Evolutionary conservation across 2,329 filamentous ascomycete genomes (phyloP), one percentile per base, ranked within the genome.

Genomic region (Neurospora sp.): DNA sequence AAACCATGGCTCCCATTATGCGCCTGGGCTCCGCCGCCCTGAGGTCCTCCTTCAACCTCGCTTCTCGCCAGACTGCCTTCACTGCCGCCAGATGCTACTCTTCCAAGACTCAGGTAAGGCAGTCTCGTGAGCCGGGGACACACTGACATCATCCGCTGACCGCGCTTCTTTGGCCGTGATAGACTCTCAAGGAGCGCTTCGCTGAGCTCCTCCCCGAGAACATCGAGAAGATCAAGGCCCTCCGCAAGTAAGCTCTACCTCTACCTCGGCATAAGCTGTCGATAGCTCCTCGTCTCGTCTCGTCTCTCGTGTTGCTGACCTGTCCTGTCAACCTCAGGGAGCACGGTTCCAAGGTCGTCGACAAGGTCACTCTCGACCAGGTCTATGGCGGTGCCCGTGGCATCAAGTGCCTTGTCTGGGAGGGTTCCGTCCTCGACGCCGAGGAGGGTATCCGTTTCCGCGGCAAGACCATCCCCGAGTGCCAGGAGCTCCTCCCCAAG

Each of bases 381-480:
- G 96, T 97, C 81, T 99, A 98, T 83, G 96, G 96, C 82, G 96
- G 96, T 90, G 96, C 96, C 80, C 95, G 96, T 86, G 95, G 96
- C 80, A 97, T 99, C 86, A 99, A 98, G 90, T 91, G 91, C 77
- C 91, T 99, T 73, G 96, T 99, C 78, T 99, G 96, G 96, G 96
- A 99, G 86, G 91, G 95, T 78, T 99, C 96, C 79, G 96, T 99
- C 78, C 91, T 99, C 79, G 96, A 99, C 84, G 89, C 95, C 71
- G 93, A 98, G 87, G 96, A 99, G 89, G 96, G 96, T 85, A 99
- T 99, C 84, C 93, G 96, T 78, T 99, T 99, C 91, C 91, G 96
- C 81, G 96, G 96, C 86, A 96, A 95, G 89, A 99, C 96, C 76
- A 99, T 99, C 79, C 96, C 96, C 78, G 96, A 99, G 85, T 97